phyloP scores from a whole-genome alignment of 2,329 filamentous ascomycete genomes.

The Ophiostoma quercus region DNA sequence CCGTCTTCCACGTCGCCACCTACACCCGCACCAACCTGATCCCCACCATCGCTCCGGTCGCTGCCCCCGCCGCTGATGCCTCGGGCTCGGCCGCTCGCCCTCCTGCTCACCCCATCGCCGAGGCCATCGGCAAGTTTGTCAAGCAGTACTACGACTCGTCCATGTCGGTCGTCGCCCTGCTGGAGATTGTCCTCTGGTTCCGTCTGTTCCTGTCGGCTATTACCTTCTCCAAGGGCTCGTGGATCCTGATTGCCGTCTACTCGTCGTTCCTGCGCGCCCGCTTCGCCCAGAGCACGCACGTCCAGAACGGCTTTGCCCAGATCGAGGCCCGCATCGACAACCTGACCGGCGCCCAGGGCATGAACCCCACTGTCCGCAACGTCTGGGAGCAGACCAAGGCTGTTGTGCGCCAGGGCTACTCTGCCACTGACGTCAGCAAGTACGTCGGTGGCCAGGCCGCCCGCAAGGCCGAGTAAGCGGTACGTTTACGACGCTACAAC shows the following conservation, averaged over 20 bases:
- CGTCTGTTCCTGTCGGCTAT: conserved; percentile 76
- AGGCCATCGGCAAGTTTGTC: conserved; percentile 85
- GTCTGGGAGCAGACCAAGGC: conserved; percentile 77
- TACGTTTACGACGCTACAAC: neutral
- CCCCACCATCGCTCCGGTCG: conserved; percentile 71
- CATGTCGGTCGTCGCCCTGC: conserved; percentile 84
- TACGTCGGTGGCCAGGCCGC: conserved; percentile 53
- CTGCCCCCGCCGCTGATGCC: conserved; percentile 47
- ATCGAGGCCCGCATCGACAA: conserved; percentile 73
- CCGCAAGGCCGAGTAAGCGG: conserved; percentile 52
- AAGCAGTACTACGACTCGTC: conserved; percentile 97
- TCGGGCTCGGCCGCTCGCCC: conserved; percentile 45
- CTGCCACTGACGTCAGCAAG: conserved; percentile 70
- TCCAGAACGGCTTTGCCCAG: conserved; percentile 74
- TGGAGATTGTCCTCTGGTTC: conserved; percentile 84
- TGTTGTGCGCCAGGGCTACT: conserved; percentile 65
- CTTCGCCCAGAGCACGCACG: conserved; percentile 83
- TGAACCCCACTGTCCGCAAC: conserved; percentile 71
- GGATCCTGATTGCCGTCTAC: conserved; percentile 82
- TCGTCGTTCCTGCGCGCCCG: conserved; percentile 87
- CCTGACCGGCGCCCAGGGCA: conserved; percentile 77
- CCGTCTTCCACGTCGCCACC: conserved; percentile 94
- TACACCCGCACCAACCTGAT: conserved; percentile 93
- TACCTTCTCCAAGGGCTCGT: conserved; percentile 83
- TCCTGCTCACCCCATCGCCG: conserved; percentile 62